phyloP scores from a whole-genome alignment of 495 filamentous ascomycete species.

The Podospora didyma region DNA sequence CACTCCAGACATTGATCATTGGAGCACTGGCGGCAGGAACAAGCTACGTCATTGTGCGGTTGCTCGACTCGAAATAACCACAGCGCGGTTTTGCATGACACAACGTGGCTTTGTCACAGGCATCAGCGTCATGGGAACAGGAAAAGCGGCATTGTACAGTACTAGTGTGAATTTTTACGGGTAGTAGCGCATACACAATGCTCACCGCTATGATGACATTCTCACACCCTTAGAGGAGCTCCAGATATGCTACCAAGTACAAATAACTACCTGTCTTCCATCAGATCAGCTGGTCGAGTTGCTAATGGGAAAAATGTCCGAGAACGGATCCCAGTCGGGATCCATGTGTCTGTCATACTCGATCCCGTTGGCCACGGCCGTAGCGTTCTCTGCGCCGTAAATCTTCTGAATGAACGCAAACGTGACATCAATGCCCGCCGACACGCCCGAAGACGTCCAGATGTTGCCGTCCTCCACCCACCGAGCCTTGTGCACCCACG shows the following conservation, averaged over 20 bases:
- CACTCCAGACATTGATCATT: slow-evolving; percentile 39
- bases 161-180: too few relatives aligned
- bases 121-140: too few relatives aligned
- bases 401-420: slow-evolving; percentile 1
- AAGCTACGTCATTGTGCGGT: slow-evolving; percentile 40
- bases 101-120: too few relatives aligned
- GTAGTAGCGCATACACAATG: too few relatives aligned
- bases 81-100: too few relatives aligned
- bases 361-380: background rate
- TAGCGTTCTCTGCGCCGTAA: background rate
- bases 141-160: too few relatives aligned
- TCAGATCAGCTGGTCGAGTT: background rate
- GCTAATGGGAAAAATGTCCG: slow-evolving; percentile 1
- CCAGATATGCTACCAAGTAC: too few relatives aligned
- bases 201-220: too few relatives aligned
- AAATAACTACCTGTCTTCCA: too few relatives aligned
- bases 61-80: slow-evolving; percentile 15
- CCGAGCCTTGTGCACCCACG: slow-evolving; percentile 22
- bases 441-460: slow-evolving; percentile 15
- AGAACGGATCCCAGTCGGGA: slow-evolving; percentile 8
- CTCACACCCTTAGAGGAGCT: too few relatives aligned
- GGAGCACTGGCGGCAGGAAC: slow-evolving; percentile 40
- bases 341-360: slow-evolving; percentile 8
- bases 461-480: slow-evolving; percentile 28
- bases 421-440: slow-evolving; percentile 7